These are phyloP conservation scores for Monilinia fructigena DNA, from an alignment of 2,329 filamentous ascomycete genomes.

Conservation along the genomic window DNA sequence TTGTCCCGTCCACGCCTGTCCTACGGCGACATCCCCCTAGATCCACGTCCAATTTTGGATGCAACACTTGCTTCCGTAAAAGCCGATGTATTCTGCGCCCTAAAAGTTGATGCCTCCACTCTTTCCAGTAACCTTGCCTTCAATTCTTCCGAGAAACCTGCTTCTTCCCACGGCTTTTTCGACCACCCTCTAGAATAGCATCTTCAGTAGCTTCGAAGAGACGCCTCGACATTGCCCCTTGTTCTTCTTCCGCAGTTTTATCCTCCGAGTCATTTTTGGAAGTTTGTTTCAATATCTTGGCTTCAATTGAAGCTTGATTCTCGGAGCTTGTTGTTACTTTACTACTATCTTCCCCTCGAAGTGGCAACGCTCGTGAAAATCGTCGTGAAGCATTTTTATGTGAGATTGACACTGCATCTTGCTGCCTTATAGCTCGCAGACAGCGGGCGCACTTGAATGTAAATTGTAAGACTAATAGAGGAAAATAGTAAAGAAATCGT, in stretches of 20 bases:
- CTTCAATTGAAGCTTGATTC: constrained; percentile 26
- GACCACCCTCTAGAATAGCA: constrained; percentile 57
- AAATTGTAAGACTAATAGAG: constrained; percentile 32
- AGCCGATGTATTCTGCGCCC: constrained; percentile 48
- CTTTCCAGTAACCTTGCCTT: constrained; percentile 58
- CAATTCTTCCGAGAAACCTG: constrained; percentile 62
- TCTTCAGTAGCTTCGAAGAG: constrained; percentile 64
- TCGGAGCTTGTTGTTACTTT: constrained; percentile 25
- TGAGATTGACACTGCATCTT: constrained; percentile 30
- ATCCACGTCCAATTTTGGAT: constrained; percentile 64
- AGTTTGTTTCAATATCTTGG: constrained; percentile 21
- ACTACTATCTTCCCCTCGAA: constrained; percentile 24
- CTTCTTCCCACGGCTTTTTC: constrained; percentile 57
- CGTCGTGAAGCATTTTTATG: constrained; percentile 18
- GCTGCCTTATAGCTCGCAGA: constrained; percentile 32
- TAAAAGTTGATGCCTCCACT: constrained; percentile 55
- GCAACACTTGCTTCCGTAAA: constrained; percentile 51
- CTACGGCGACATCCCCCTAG: constrained; percentile 64
- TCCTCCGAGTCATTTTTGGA: constrained; percentile 11
- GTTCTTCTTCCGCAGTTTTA: constrained; percentile 24
- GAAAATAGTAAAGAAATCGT: background rate
- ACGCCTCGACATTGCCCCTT: constrained; percentile 51
- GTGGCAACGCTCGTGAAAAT: constrained; percentile 35
- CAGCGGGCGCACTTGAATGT: constrained; percentile 35
- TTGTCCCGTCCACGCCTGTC: constrained; percentile 73